Base-by-base conservation (phyloP, 441 rosid species). In the Syzygium malaccense region DNA sequence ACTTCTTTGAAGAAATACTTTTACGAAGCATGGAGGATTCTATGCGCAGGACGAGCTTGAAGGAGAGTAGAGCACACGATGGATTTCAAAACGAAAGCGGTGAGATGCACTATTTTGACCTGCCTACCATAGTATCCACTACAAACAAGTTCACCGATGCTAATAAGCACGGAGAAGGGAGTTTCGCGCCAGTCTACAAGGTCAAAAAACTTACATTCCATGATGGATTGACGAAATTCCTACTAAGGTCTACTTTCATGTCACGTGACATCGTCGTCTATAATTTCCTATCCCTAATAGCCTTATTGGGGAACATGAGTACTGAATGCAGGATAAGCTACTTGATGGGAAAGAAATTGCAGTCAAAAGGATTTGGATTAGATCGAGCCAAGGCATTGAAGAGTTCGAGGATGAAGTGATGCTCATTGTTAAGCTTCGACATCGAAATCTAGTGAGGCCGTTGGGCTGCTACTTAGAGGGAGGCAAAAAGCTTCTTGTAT, bases 341-440 rank as follows among this genome's bases (percentile, higher is more conserved):
- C 92, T 87, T 3, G 88, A 88, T 75, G 94, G 93, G 53, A 33
- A 58, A 57, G 92, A 92, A 90, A 90, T 93, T 18, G 95, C 96
- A 4, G 93, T 94, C 32, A 95, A 95, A 90, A 93, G 95, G 92
- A 90, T 94, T 51, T 95, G 94, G 51, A 80, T 89, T 88, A 91
- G 90, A 33, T 95, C 95, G 26, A 92, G 89, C 41, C 96, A 92
- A 91, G 96, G 96, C 51, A 55, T 91, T 6, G 93, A 91, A 68
- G 96, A 95, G 89, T 94, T 94, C 64, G 91, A 88, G 89, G 93
- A 93, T 58, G 96, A 94, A 92, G 94, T 95, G 19, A 86, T 86
- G 79, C 87, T 95, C 41, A 93, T 94, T 28, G 92, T 88, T 30
- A 95, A 92, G 88, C 96, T 94, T 89, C 96, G 93, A 80, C 95